A percentile compares a stretch with the other conserved stretches of the same genome.
These are phyloP conservation scores for Cercophora newfieldiana DNA, from an alignment of 495 filamentous ascomycete genomes.

Conservation along the genomic window DNA sequence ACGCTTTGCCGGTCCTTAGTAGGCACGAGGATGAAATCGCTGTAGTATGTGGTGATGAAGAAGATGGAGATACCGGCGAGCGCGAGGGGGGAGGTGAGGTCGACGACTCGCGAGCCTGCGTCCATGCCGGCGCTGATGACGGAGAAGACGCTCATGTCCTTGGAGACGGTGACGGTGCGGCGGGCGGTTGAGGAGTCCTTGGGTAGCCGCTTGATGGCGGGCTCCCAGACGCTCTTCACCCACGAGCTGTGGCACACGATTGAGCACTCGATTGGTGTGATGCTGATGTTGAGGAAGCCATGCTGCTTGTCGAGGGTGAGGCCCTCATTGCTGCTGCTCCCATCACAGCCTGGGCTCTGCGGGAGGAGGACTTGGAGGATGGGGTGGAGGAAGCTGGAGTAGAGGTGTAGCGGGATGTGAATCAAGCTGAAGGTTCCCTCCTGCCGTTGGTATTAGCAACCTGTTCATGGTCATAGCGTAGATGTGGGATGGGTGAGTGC, in stretches of 20 bases:
- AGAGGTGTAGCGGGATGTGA: slow-evolving; percentile 83
- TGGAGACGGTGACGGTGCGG: slow-evolving; percentile 63
- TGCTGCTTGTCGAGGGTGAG: slow-evolving; percentile 54
- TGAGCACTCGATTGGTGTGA: slow-evolving; percentile 92
- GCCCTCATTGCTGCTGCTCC: slow-evolving; percentile 29
- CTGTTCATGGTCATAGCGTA: neutral
- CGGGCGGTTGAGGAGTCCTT: slow-evolving; percentile 43
- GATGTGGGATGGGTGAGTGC: neutral
- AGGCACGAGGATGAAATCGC: slow-evolving; percentile 94
- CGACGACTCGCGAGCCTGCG: slow-evolving; percentile 89
- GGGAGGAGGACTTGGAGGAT: slow-evolving; percentile 84
- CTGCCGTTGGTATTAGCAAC: slow-evolving; percentile 44
- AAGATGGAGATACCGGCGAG: slow-evolving; percentile 94
- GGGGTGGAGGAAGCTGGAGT: slow-evolving; percentile 77
- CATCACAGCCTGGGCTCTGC: slow-evolving; percentile 29
- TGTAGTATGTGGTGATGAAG: slow-evolving; percentile 98
- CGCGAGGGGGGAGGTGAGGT: slow-evolving; percentile 87
- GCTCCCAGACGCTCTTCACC: slow-evolving; percentile 71
- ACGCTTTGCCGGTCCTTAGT: slow-evolving; percentile 69
- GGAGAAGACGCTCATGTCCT: slow-evolving; percentile 84
- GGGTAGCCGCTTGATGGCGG: slow-evolving; percentile 58
- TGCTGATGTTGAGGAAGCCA: slow-evolving; percentile 87
- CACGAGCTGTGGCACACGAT: slow-evolving; percentile 79
- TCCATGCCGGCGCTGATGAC: slow-evolving; percentile 87
- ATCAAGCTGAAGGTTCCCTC: slow-evolving; percentile 85